Evolutionary conservation across 495 filamentous ascomycete genomes (phyloP).

Genomic region (Apodospora peruviana): DNA sequence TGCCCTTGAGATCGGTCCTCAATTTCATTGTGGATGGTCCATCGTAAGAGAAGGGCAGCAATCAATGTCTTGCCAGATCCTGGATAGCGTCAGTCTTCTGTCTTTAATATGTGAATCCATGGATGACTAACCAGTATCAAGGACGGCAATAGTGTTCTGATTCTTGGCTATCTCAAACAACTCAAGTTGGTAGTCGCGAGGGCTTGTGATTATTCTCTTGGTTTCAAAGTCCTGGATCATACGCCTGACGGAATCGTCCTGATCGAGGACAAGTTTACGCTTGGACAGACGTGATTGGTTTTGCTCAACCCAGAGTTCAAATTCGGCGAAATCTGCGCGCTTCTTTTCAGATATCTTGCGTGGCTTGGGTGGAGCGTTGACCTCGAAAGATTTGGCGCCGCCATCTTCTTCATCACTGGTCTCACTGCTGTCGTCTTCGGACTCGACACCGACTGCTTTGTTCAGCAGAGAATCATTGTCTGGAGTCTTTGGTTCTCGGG

Average conservation of each 20-base stretch:
- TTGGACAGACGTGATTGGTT: constrained; percentile 20
- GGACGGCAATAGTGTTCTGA: constrained; percentile 87
- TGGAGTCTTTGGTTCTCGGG: neutral
- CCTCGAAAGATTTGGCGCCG: constrained; percentile 13
- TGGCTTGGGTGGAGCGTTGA: constrained; percentile 19
- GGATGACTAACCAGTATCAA: constrained; percentile 80
- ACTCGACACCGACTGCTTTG: neutral
- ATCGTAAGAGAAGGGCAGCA: constrained; percentile 77
- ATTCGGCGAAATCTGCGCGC: constrained; percentile 46
- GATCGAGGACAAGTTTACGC: constrained; percentile 9
- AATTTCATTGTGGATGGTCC: constrained; percentile 74
- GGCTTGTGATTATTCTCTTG: constrained; percentile 58
- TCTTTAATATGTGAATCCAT: neutral
- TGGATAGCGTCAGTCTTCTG: constrained; percentile 32
- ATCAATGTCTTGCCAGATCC: constrained; percentile 97
- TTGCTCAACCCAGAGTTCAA: constrained; percentile 39
- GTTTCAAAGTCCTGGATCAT: constrained; percentile 27
- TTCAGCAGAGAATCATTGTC: no score
- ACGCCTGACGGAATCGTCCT: constrained; percentile 18
- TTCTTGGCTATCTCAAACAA: constrained; percentile 84
- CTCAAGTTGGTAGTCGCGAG: constrained; percentile 88
- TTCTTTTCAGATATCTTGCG: constrained; percentile 42
- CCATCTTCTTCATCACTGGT: constrained; percentile 16
- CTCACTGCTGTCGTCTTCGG: neutral
- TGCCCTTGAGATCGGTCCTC: constrained; percentile 59